Conservation (phyloP, 2,329 filamentous ascomycete genomes). For the Boeremia exigua region DNA sequence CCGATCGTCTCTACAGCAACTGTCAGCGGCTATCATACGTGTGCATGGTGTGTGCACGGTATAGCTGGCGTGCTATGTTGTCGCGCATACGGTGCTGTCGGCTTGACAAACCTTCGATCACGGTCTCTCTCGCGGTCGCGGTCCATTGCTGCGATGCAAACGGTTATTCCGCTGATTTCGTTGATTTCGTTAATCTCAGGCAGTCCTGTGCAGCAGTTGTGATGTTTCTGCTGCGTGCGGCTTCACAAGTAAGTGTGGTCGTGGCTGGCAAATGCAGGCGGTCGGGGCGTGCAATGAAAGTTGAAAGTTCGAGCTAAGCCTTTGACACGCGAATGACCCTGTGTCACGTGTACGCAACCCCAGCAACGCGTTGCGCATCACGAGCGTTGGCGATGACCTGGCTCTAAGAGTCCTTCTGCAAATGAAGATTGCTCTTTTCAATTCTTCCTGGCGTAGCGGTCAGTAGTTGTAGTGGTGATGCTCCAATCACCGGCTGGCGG, state of each 20-base stretch:
- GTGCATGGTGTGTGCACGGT: constrained; percentile 12
- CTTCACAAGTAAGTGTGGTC: not conserved
- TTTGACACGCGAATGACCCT: constrained; percentile 12
- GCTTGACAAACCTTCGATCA: constrained; percentile 52
- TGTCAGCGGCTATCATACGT: constrained; percentile 1
- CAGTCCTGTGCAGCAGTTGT: constrained; percentile 6
- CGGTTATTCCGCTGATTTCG: not conserved
- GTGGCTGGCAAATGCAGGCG: not conserved
- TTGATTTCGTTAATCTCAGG: not conserved
- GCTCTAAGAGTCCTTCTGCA: not conserved
- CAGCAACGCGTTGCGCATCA: not conserved
- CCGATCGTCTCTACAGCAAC: constrained; percentile 39
- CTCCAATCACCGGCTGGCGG: not conserved
- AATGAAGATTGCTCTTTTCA: not conserved
- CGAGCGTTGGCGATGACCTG: not conserved
- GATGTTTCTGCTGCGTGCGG: not conserved
- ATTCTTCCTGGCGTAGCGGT: not conserved
- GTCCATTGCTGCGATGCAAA: constrained; percentile 35
- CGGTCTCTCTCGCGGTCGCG: constrained; percentile 51
- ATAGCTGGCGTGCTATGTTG: constrained; percentile 6
- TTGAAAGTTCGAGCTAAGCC: constrained; percentile 15
- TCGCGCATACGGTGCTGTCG: constrained; percentile 20
- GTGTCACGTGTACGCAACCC: constrained; percentile 13
- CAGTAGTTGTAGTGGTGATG: not conserved
- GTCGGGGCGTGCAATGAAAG: constrained; percentile 6